Evolutionary conservation across 106 monocot species (phyloP).

Genomic region (Alisma plantagoaquatica): DNA sequence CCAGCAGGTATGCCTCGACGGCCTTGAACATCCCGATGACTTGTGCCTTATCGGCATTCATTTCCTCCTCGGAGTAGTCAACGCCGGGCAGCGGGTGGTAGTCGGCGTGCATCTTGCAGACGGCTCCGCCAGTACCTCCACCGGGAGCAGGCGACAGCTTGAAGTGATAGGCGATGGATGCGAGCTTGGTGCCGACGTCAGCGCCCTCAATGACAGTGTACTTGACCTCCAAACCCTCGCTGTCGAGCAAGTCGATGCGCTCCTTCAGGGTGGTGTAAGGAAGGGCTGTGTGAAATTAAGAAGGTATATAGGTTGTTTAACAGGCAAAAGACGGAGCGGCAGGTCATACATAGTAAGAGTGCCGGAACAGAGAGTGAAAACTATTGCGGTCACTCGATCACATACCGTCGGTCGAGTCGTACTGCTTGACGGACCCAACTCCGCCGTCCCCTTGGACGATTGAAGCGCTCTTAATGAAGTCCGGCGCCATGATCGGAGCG

Average conservation of each 20-base stretch:
- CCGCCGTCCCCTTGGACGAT: slow-evolving; percentile 12
- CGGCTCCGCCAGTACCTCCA: slow-evolving; percentile 3
- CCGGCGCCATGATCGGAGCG: neutral
- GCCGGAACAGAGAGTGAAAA: neutral
- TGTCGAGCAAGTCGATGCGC: slow-evolving; percentile 10
- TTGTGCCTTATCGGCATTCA: neutral
- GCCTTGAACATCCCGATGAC: slow-evolving; percentile 10
- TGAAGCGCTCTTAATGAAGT: neutral
- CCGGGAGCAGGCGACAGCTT: slow-evolving; percentile 2
- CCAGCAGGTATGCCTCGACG: slow-evolving; percentile 11
- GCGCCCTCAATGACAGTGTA: slow-evolving; percentile 11
- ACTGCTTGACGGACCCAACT: slow-evolving; percentile 3
- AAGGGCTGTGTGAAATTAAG: neutral
- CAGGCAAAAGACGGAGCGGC: no score
- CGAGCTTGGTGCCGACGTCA: slow-evolving; percentile 1
- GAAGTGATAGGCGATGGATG: neutral
- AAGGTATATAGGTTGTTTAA: no score
- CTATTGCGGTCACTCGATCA: no score
- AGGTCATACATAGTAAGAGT: neutral
- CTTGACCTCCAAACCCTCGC: slow-evolving; percentile 10
- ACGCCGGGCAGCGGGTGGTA: neutral
- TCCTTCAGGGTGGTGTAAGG: slow-evolving; percentile 4
- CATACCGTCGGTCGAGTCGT: slow-evolving; percentile 10
- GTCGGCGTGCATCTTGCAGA: neutral
- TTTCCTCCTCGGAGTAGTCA: slow-evolving; percentile 2